Base-by-base conservation (phyloP, 108 stramenopile genomes). In the Pseudonitzschia pungens region DNA sequence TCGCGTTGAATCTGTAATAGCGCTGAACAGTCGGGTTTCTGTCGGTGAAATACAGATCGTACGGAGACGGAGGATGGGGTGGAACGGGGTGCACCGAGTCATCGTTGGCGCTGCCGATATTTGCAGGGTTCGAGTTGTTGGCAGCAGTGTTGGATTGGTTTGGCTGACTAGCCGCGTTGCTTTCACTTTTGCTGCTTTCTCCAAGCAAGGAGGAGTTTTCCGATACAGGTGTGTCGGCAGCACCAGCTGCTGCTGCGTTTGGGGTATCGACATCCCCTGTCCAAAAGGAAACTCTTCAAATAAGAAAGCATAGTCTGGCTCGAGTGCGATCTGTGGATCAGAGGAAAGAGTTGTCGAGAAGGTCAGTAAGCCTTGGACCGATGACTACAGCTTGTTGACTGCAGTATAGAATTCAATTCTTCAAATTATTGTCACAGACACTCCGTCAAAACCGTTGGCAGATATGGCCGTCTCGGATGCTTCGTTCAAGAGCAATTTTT, bases 1-100 rank as follows among this genome's bases (percentile, higher is more conserved):
- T 88, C 7, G 88, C 76, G n/a, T 85, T 84, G 80, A 95, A 95
- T 40, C 90, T 85, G 77, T 95, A 95, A 65, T 95, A 95, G 41
- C 89, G 81, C 75, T 94, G 93, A 58, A 94, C 79, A 26, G 87
- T 82, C 31, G 86, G 86, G 75, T 93, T 93, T 72, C 69, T 62
- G 6, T 48, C 51, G 27, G 77, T 74, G 44, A 83, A 83, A 59
- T 77, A 84, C 42, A 81, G 81, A 20, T 84, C 75, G 16, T 79
- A 36, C n/a, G 62, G 78, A 10, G 83, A 67, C 8, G 77, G 77
- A 32, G 77, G 50, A 44, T 55, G 22, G 15, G 18, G n/a, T 27
- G 77, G 72, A 26, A 70, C 15, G 1, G 77, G 77, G 62, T 78
- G 77, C 21, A 73, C 44, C 10, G 51, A 33, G 55, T 43, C 36